Evolutionary conservation across 2,329 filamentous ascomycete species (phyloP), one percentile per base, ranked within the genome.

Genomic region (Penicillium sp.): DNA sequence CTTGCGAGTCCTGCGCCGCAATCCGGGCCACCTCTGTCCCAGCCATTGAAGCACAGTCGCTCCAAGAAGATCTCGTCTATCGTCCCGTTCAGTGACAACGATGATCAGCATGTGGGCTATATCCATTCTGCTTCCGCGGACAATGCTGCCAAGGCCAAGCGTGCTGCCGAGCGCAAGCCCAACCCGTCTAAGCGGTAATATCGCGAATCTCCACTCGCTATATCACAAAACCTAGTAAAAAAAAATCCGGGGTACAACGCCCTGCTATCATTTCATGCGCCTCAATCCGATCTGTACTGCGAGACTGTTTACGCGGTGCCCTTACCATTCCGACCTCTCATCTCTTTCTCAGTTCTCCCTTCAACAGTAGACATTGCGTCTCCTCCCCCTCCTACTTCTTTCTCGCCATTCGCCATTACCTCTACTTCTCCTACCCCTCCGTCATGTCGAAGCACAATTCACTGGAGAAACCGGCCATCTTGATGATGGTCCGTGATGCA

Each of bases 51-150:
- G 45, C 68, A 67, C 24, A 66, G 60, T 55, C 70, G 65, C 45
- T 61, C 61, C 38, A 72, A 66, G 60, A 74, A 70, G 59, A 61
- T 70, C 14, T 60, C 66, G 24, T 66, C 64, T 34, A 58, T 71
- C 20, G 61, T 66, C 5, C 58, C 67, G 7, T 57, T 72, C 48
- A 24, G 32, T n/a, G 67, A 66, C 14, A 66, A 66, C 34, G 70
- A 75, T 26, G 71, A 72, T 55, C 71, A 71, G 55, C 75, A 67
- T 10, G 32, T 73, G 45, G 72, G 67, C 58, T 76, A 76, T 57
- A 67, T 69, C 24, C 72, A 65, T 55, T 69, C 74, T 9, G 66
- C 66, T 24, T 68, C 74, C 11, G 67, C 66, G 29, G 62, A 69
- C n/a, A 71, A 69, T 39, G 59, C 68, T 2, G 58, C 58, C 16